Percentiles rank a stretch among this genome's conserved stretches.
These are phyloP conservation scores for Cryptosporidium canis DNA, from an alignment of 169 alveolate species.

Conservation along the genomic window DNA sequence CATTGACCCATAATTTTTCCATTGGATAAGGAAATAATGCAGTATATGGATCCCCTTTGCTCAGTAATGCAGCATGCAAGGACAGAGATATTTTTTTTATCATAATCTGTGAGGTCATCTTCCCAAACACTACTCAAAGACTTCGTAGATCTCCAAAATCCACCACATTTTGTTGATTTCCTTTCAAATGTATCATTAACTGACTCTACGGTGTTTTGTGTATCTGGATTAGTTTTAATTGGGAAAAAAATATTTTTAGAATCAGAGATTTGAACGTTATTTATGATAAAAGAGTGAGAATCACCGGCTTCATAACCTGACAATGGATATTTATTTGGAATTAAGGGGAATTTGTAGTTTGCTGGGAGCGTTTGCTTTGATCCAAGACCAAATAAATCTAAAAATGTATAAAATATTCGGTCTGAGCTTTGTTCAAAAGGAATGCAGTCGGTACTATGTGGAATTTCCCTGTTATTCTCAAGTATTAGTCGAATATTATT, in stretches of 20 bases:
- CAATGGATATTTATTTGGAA: neutral
- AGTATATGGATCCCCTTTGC: conserved; percentile 43
- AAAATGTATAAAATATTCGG: conserved; percentile 31
- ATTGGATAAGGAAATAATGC: conserved; percentile 61
- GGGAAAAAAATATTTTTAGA: conserved; percentile 6
- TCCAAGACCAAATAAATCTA: neutral
- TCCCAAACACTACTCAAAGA: conserved; percentile 49
- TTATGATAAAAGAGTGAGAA: neutral
- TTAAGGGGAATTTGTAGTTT: conserved; percentile 12
- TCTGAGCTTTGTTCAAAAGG: conserved; percentile 5
- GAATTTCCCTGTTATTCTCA: conserved; percentile 13
- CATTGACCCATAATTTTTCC: conserved; percentile 62
- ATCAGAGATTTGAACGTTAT: conserved; percentile 1
- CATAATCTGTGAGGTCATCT: neutral
- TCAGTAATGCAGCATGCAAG: conserved; percentile 51
- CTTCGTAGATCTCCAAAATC: conserved; percentile 38
- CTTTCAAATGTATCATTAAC: neutral
- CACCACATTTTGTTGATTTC: neutral
- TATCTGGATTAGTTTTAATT: neutral
- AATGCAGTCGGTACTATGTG: neutral
- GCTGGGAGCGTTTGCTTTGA: neutral
- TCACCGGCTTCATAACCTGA: neutral
- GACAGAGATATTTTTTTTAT: conserved; percentile 17
- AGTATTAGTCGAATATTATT: neutral
- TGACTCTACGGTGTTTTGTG: neutral